Conservation (phyloP, 1,284 basidiomycete species). For the Kwoniella shivajii region DNA sequence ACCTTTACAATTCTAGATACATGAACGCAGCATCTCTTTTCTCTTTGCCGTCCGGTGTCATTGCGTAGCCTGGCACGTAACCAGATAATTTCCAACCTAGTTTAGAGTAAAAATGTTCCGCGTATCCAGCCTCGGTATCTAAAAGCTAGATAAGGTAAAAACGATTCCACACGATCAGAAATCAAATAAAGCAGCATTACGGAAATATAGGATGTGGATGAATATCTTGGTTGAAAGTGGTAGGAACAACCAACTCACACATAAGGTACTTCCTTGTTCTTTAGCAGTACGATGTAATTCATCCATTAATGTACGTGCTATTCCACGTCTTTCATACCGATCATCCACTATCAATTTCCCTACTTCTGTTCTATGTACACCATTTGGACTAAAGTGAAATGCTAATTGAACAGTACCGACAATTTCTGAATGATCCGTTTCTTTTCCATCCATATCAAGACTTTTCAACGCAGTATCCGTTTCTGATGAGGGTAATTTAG, state of each 20-base stretch:
- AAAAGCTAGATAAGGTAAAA: too few relatives aligned
- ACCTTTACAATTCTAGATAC: background rate
- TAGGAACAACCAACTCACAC: background rate
- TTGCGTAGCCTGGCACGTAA: conserved; percentile 1
- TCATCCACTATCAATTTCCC: conserved; percentile 4
- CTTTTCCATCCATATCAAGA: background rate
- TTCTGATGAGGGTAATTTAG: background rate
- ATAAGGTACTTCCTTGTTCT: background rate
- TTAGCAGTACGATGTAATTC: background rate
- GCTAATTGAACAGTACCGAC: background rate
- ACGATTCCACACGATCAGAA: too few relatives aligned
- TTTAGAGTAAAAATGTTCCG: conserved; percentile 6
- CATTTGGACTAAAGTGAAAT: background rate
- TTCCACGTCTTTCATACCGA: conserved; percentile 1
- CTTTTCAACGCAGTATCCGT: background rate
- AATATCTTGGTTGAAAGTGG: background rate
- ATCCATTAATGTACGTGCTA: background rate
- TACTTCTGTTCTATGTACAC: background rate
- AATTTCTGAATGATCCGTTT: background rate
- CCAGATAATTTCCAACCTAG: conserved; percentile 1
- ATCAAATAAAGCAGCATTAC: background rate
- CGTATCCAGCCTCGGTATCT: conserved; percentile 8
- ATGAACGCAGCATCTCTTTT: background rate
- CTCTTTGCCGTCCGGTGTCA: background rate
- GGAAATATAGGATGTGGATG: background rate